phyloP scores from a whole-genome alignment of 345 rosid species.

The Euphorbia peplus region DNA sequence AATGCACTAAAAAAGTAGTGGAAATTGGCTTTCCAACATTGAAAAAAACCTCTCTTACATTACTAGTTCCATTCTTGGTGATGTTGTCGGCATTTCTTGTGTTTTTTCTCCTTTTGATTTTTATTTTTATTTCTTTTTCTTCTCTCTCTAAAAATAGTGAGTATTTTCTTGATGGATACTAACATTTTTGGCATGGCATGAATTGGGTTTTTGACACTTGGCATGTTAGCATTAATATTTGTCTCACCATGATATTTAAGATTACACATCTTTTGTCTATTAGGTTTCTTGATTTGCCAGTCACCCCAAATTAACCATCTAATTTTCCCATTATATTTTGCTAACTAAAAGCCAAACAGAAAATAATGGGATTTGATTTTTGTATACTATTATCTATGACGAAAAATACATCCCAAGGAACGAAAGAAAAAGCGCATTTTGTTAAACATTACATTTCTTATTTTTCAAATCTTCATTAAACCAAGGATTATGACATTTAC shows the following conservation, averaged over 20 bases:
- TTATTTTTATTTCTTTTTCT: no score
- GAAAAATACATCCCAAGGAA: background rate
- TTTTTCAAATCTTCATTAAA: no score
- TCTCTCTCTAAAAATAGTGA: background rate
- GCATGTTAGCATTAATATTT: conserved; percentile 2
- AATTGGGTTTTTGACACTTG: conserved; percentile 16
- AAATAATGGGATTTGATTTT: no score
- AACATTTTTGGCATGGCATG: background rate
- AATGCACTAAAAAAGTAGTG: conserved; percentile 11
- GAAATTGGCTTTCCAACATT: conserved; percentile 31
- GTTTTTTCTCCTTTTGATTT: background rate
- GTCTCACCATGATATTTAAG: background rate
- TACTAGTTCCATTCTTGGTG: conserved; percentile 23
- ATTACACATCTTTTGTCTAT: conserved; percentile 5
- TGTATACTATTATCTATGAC: no score
- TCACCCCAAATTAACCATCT: background rate
- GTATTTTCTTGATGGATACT: conserved; percentile 29
- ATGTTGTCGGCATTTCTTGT: conserved; percentile 34
- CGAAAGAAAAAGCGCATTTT: no score
- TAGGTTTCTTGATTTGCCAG: conserved; percentile 4
- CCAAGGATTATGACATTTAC: no score
- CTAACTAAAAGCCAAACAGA: background rate
- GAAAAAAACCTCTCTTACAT: conserved; percentile 8
- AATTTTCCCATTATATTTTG: background rate
- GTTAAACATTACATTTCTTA: no score